Evolutionary conservation across 805 yeast species (phyloP).

Genomic region (Starmerella powellii): DNA sequence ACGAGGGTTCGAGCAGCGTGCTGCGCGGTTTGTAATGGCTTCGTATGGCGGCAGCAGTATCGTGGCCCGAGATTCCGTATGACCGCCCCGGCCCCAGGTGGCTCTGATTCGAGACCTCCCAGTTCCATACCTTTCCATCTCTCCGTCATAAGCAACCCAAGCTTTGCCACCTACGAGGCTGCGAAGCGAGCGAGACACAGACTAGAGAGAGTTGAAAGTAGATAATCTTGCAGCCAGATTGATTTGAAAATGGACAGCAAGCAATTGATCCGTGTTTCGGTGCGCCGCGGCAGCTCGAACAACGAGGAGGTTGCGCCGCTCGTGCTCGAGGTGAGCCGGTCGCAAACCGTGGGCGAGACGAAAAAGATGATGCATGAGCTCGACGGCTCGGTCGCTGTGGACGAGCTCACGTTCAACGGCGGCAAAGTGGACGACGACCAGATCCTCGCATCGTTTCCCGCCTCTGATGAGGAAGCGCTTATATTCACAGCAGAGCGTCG

Average conservation of each 20-base stretch:
- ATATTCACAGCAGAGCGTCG: conserved; percentile 24
- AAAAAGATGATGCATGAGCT: conserved; percentile 25
- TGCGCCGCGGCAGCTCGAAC: conserved; percentile 16
- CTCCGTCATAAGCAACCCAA: background rate
- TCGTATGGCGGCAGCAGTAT: background rate
- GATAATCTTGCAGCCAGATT: too few relatives aligned
- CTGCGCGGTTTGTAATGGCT: too few relatives aligned
- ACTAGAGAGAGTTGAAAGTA: background rate
- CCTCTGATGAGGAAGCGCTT: conserved; percentile 25
- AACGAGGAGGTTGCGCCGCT: conserved; percentile 19
- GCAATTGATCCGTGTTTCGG: conserved; percentile 22
- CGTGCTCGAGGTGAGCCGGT: conserved; percentile 22
- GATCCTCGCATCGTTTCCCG: conserved; percentile 25
- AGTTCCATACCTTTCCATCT: conserved; percentile 1
- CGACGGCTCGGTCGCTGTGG: conserved; percentile 25
- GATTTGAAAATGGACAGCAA: conserved; percentile 12
- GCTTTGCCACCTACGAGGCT: background rate
- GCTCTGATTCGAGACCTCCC: background rate
- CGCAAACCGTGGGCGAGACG: conserved; percentile 28
- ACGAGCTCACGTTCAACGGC: conserved; percentile 24
- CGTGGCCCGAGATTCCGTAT: background rate
- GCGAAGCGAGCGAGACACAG: background rate
- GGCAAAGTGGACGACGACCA: conserved; percentile 26
- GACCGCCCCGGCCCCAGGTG: too few relatives aligned
- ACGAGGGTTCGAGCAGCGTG: too few relatives aligned